phyloP scores from a whole-genome alignment of 441 rosid species.

The Hypseocharis bilobata region DNA sequence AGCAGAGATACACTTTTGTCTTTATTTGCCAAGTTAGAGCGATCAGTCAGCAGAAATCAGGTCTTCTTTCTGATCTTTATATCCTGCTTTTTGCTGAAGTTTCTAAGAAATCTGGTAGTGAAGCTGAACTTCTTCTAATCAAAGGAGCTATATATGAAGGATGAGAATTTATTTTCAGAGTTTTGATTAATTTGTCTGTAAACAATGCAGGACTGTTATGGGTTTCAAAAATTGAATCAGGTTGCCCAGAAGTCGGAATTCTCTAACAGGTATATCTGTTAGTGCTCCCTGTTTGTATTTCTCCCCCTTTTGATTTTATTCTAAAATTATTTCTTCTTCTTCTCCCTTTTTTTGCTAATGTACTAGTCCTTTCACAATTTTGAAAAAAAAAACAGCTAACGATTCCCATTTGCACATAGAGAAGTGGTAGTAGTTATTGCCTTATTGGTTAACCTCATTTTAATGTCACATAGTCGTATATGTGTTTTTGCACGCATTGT shows the following conservation, averaged over 20 bases:
- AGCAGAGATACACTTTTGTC: conserved; percentile 38
- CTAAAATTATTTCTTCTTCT: not conserved
- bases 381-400: not conserved
- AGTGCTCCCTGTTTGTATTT: not conserved
- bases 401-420: not conserved
- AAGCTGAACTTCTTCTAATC: not conserved
- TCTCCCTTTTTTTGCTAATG: not conserved
- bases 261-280: conserved; percentile 40
- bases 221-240: conserved; percentile 53
- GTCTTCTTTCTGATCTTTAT: conserved; percentile 24
- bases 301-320: too few relatives aligned
- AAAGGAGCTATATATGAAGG: not conserved
- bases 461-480: too few relatives aligned
- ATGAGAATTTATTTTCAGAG: conserved; percentile 4
- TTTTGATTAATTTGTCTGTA: conserved; percentile 12
- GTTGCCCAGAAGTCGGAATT: conserved; percentile 57
- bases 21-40: conserved; percentile 41
- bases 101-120: conserved; percentile 5
- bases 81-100: conserved; percentile 3
- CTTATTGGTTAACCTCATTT: not conserved
- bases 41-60: conserved; percentile 42
- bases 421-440: not conserved
- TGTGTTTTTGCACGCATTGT: not conserved
- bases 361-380: not conserved
- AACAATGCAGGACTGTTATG: conserved; percentile 53